These are phyloP conservation scores for Fusarium paranaense DNA, from an alignment of 2,329 filamentous ascomycete genomes.

Conservation along the genomic window DNA sequence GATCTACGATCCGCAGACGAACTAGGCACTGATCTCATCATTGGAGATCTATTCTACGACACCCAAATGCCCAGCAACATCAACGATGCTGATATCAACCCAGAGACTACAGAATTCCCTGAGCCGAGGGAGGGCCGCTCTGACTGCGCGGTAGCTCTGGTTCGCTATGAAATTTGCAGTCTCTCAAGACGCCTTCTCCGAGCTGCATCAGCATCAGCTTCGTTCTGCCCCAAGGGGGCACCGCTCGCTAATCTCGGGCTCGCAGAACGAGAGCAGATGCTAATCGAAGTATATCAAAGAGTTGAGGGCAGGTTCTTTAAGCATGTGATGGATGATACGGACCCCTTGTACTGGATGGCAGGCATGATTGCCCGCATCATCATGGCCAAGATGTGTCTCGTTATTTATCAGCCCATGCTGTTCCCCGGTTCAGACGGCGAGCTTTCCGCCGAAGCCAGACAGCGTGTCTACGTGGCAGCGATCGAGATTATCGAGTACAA, in stretches of 20 bases:
- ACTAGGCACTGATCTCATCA: slow-evolving; percentile 60
- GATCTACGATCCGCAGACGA: slow-evolving; percentile 68
- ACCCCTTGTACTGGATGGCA: slow-evolving; percentile 74
- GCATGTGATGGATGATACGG: slow-evolving; percentile 60
- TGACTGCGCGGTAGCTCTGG: slow-evolving; percentile 61
- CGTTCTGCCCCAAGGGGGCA: slow-evolving; percentile 45
- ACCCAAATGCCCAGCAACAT: slow-evolving; percentile 62
- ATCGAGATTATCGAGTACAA: slow-evolving; percentile 80
- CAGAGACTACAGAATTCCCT: slow-evolving; percentile 60
- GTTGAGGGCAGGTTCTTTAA: slow-evolving; percentile 67
- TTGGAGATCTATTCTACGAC: slow-evolving; percentile 57
- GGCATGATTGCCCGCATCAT: slow-evolving; percentile 77
- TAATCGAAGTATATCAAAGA: slow-evolving; percentile 64
- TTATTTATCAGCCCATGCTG: slow-evolving; percentile 80
- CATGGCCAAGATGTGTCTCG: slow-evolving; percentile 81
- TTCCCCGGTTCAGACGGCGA: slow-evolving; percentile 67
- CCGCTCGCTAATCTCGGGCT: slow-evolving; percentile 41
- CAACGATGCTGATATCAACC: slow-evolving; percentile 61
- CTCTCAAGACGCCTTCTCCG: slow-evolving; percentile 52
- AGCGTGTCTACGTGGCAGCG: slow-evolving; percentile 77
- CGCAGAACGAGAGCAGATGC: slow-evolving; percentile 56
- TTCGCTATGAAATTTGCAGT: slow-evolving; percentile 64
- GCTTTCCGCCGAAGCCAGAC: slow-evolving; percentile 71
- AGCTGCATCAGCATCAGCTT: slow-evolving; percentile 49
- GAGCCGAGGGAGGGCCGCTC: slow-evolving; percentile 62